Evolutionary conservation across 805 yeast genomes (phyloP), one percentile per base, ranked within the genome.

Genomic region (Lipomyces yamadae): DNA sequence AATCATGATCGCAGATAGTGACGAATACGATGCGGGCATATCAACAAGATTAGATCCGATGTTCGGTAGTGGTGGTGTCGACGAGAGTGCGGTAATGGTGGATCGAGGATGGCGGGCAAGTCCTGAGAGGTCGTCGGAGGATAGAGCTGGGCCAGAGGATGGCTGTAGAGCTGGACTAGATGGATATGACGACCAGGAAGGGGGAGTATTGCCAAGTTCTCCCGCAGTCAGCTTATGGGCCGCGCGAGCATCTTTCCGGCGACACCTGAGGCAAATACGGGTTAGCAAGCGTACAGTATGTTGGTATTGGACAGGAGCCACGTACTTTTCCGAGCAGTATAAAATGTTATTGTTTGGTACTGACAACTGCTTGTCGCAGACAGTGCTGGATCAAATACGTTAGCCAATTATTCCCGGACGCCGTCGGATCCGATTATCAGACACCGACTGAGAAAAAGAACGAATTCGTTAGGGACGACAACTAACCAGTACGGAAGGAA

Each of bases 311-410:
- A 7, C n/a, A 15, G 13, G 13, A 37, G 24, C 6, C 39, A 48
- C 65, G 3, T 48, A 61, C 68, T 61, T 54, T 32, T 65, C 68
- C 6, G 68, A 65, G 29, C 68, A 65, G 34, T 65, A 65, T n/a
- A 65, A 64, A 30, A 61, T 55, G 59, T 45, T 61, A 39, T 48
- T 58, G 29, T 52, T 55, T 4, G 68, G 60, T 37, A 54, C 65
- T 39, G 65, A 30, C 33, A 65, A 54, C 62, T 57, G 65, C 65
- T 61, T 61, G 33, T 65, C 68, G 60, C 68, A 65, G 37, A 61
- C 65, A 30, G 68, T 61, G 54, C 68, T 65, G 45, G 13, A n/a
- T 32, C 13, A n/a, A 37, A n/a, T 7, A n/a, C 5, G 39, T 52
- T 24, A 30, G 62, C 35, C 6, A 53, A 30, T 42, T 42, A 42